Conservation (phyloP, 2,329 filamentous ascomycete species). For the Pestalotiopsis sp. region DNA sequence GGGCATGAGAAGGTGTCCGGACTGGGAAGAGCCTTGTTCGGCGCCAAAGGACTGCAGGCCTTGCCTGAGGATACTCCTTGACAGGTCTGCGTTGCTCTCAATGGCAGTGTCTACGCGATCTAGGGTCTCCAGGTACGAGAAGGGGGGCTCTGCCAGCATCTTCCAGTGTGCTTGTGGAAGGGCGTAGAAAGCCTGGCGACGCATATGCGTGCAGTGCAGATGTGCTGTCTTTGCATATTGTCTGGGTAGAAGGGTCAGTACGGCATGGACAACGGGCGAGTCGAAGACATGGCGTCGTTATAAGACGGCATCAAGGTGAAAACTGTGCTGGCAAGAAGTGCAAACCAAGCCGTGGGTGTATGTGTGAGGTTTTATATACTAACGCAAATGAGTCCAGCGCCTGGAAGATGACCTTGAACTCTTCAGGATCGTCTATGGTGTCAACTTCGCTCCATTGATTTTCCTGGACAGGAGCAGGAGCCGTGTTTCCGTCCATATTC, state of each 20-base stretch:
- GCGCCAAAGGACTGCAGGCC: constrained; percentile 70
- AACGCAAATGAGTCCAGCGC: constrained; percentile 90
- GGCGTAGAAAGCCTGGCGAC: constrained; percentile 91
- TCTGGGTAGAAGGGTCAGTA: constrained; percentile 44
- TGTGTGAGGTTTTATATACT: constrained; percentile 36
- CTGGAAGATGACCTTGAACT: constrained; percentile 77
- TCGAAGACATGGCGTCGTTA: not conserved
- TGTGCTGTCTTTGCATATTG: constrained; percentile 86
- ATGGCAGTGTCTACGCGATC: constrained; percentile 84
- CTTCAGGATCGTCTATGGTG: constrained; percentile 74
- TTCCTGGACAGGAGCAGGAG: constrained; percentile 30
- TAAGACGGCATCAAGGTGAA: not conserved
- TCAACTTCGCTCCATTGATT: constrained; percentile 63
- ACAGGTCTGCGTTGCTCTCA: constrained; percentile 82
- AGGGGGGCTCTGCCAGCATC: constrained; percentile 78
- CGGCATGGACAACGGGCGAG: not conserved
- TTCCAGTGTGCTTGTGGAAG: constrained; percentile 83
- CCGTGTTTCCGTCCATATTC: constrained; percentile 18
- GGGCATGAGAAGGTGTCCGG: constrained; percentile 50
- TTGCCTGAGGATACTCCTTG: constrained; percentile 73
- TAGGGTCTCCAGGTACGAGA: constrained; percentile 80
- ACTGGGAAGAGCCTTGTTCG: constrained; percentile 28
- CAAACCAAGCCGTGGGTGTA: not conserved
- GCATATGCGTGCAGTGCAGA: constrained; percentile 86
- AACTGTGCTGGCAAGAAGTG: no score